Evolutionary conservation across 805 yeast genomes (phyloP).

Genomic region (Kregervanrija pseudodelftensis): DNA sequence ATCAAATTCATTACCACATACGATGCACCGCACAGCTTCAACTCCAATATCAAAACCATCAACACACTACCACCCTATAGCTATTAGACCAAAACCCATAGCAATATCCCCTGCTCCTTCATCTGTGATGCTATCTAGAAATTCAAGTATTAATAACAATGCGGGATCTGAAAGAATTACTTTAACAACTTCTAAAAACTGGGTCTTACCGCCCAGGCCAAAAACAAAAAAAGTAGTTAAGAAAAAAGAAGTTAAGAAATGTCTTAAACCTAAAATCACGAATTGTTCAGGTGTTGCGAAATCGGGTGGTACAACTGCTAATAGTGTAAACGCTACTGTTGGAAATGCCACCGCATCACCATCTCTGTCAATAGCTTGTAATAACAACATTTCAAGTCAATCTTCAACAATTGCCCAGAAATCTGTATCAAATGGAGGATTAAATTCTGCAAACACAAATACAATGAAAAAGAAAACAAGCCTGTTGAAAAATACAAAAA

Average conservation of each 20-base stretch:
- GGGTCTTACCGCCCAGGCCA: constrained; percentile 55
- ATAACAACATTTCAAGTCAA: too few species aligned
- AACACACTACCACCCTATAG: constrained; percentile 22
- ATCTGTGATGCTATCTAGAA: neutral
- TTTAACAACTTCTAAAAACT: constrained; percentile 24
- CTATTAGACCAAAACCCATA: constrained; percentile 24
- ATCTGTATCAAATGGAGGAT: too few species aligned
- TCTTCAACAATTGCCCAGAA: neutral
- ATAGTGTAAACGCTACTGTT: neutral
- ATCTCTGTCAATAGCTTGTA: neutral
- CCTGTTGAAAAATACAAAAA: neutral
- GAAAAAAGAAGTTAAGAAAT: constrained; percentile 2
- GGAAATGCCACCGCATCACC: neutral
- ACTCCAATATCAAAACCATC: constrained; percentile 5
- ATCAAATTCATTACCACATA: too few species aligned
- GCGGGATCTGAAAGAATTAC: constrained; percentile 2
- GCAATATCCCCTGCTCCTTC: constrained; percentile 18
- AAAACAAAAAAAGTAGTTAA: constrained; percentile 21
- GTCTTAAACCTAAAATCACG: neutral
- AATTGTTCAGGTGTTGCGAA: too few species aligned
- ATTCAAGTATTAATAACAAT: neutral
- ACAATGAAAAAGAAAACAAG: too few species aligned
- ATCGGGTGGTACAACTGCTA: too few species aligned
- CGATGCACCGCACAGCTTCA: neutral
- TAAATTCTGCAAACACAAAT: too few species aligned